Evolutionary conservation across 805 yeast genomes (phyloP).

Genomic region (Yamadazyma philogaea): DNA sequence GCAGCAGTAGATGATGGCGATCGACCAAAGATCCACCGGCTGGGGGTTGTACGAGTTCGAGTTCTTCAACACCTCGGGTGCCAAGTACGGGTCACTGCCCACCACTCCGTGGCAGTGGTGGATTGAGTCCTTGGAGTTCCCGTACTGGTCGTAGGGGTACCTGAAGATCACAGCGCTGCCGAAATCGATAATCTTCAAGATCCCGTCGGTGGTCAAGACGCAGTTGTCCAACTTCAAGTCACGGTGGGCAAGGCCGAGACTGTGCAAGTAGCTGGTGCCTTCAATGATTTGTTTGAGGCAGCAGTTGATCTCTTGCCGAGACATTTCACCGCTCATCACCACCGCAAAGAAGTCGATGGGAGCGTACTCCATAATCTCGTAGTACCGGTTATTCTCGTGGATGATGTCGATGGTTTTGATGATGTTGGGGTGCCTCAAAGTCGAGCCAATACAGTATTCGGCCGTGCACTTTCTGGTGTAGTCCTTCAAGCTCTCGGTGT

Average conservation of each 20-base stretch:
- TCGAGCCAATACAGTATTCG: constrained; percentile 91
- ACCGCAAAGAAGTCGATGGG: constrained; percentile 91
- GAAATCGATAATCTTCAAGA: constrained; percentile 87
- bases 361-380: constrained; percentile 93
- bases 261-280: constrained; percentile 79
- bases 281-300: constrained; percentile 83
- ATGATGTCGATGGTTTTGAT: constrained; percentile 89
- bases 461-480: constrained; percentile 91
- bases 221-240: constrained; percentile 92
- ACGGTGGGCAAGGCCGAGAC: constrained; percentile 84
- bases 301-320: constrained; percentile 73
- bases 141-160: constrained; percentile 66
- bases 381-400: constrained; percentile 80
- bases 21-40: constrained; percentile 93
- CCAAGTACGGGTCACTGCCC: constrained; percentile 84
- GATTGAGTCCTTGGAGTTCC: constrained; percentile 49
- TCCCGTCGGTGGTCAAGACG: constrained; percentile 77
- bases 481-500: constrained; percentile 74
- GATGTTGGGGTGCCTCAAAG: constrained; percentile 84
- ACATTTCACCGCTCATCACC: constrained; percentile 91
- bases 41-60: constrained; percentile 68
- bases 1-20: constrained; percentile 87
- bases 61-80: constrained; percentile 84
- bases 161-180: constrained; percentile 91
- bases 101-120: constrained; percentile 78